Base-by-base conservation (phyloP, 306 rosid species). In the Fagus sylvatica region DNA sequence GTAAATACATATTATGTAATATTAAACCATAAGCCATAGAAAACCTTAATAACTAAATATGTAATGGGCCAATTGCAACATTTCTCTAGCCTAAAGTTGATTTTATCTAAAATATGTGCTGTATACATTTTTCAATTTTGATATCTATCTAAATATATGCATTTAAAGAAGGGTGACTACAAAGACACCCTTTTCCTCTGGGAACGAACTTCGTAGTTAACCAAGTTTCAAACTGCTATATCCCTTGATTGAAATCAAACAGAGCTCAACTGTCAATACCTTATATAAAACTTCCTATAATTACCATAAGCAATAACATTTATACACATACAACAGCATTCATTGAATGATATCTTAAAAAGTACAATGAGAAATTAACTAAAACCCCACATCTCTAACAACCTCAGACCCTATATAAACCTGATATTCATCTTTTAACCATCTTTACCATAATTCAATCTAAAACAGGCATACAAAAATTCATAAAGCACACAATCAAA, bases 181-280 rank as follows among this genome's bases (percentile, higher is more conserved):
- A 64, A 36, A 64, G 43, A 64, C 2, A 36, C 10, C 16, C 12
- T 36, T 13, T 16, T 64, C 13, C 43, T 64, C 3, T 6, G 42
- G 41, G 6, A 34, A 64, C 2, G 2, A 36, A 46, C 51, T 46
- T 2, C 13, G 51, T 30, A 59, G 3, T 30, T 11, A 13, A 28
- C 3, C 36, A 34, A 15, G 36, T 16, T 64, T 42, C 37, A 36
- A 36, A 2, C 65, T 3, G 28, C 69, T 33, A 34, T n/a, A 33
- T 33, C 10, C 13, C 22, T 62, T 33, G 41, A 62, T 62, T 62
- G 69, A 22, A 34, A 64, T 64, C 8, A 7, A 33, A 61, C 19
- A 62, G 69, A 62, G 69, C 69, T 36, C 69, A 62, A 62, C 69
- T 15, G 22, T 64, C 12, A 64, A 36, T 64, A 36, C 46, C 46